Evolutionary conservation across 1,284 basidiomycete species (phyloP), one percentile per base, ranked within the genome.

Genomic region (Neonothopanus nambi): DNA sequence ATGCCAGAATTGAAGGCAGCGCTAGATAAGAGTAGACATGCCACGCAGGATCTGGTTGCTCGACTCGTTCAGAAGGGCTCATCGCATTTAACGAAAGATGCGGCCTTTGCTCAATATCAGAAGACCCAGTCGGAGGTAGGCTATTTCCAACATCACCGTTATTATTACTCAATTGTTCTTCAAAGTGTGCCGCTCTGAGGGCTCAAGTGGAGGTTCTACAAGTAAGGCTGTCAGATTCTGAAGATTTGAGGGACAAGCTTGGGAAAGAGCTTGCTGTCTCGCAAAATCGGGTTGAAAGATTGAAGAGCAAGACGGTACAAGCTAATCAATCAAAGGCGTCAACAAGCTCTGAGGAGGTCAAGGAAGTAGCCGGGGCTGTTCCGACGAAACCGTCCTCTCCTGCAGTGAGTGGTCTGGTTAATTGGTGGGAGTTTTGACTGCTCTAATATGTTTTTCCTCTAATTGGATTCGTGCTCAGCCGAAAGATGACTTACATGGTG

Each of bases 201-300:
- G 82, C 85, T 33, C 81, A 88, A 65, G 68, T 89, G 11, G 76
- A 79, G 48, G 61, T 84, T n/a, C 72, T 87, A 47, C 80, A 79
- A 44, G 68, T 76, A 23, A 77, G 79, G 65, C 72, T 93, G 42
- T 71, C 77, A 36, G 79, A 86, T 49, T 70, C 78, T 0, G 75
- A 83, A 59, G 67, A 72, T 17, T 76, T 85, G 57, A 81, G 77
- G 46, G 80, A 86, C 48, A 67, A 68, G 52, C 80, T 80, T 54
- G 76, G 80, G 51, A 75, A 78, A 35, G 80, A 85, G 40, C 80
- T 94, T 23, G 64, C 80, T 5, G 71, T 74, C 5, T 81, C 85
- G 0, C 86, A 93, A 70, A 87, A 79, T 59, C 82, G 84, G n/a
- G 66, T 85, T 43, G 92, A 94, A 63, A 80, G 90, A 37, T 65